Evolutionary conservation across 139 green algal species (phyloP), one percentile per base, ranked within the genome.

Genomic region (Coelastrella sp.): DNA sequence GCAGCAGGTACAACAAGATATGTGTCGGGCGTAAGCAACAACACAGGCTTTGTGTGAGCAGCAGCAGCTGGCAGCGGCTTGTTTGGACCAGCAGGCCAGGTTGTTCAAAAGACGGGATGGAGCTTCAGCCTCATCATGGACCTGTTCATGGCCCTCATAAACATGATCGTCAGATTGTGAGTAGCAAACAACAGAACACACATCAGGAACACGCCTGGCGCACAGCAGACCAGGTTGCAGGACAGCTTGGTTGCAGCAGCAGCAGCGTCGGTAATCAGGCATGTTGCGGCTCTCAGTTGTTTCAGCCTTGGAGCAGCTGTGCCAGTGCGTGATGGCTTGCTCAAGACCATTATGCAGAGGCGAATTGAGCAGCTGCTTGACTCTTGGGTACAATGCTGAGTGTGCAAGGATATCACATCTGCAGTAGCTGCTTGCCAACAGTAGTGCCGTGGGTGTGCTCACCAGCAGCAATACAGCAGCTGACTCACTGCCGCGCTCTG

Each of bases 151-250:
- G 83, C 83, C 5, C 7, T 75, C 17, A 68, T 88, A 47, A 88
- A 60, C 83, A 22, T 88, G 66, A 23, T 88, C 54, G 54, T 80
- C 4, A 57, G 81, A 23, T 88, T 88, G 83, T 88, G 54, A 88
- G 83, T 80, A 20, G 6, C 76, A 82, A 0, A 58, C 57, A 47
- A 64, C 58, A 71, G 58, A 56, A 11, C 4, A 57, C 17, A 19
- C 22, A 20, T 5, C 79, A 54, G 6, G 17, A 14, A 11, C n/a
- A 7, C 11, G 10, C 19, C 54, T 23, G 17, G 32, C 32, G 47
- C 77, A 65, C 11, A 7, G n/a, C 4, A 22, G 3, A 16, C 8
- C 20, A n/a, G 54, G 0, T 47, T 47, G 32, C 32, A 2, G 32
- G 32, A 47, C 32, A 65, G 54, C 47, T n/a, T 22, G 54, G 3